phyloP scores from a whole-genome alignment of 108 stramenopile genomes.

The Halocafeteria seosinensis region DNA sequence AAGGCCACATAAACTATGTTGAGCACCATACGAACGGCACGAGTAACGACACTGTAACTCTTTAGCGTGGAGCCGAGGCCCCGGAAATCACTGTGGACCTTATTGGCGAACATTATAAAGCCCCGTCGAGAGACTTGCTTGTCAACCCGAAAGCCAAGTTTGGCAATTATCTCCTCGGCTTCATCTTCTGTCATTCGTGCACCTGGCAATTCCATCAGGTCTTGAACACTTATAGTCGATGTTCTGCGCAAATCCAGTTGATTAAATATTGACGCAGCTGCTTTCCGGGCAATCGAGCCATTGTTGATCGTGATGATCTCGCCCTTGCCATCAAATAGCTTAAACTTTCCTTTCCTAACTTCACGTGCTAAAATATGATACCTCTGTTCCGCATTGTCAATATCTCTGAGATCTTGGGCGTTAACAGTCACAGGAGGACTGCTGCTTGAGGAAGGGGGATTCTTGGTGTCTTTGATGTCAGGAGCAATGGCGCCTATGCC shows the following conservation, averaged over 20 bases:
- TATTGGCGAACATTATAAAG: background rate
- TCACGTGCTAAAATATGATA: background rate
- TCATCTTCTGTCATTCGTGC: background rate
- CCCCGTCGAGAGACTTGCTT: background rate
- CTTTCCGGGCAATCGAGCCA: background rate
- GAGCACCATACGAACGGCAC: background rate
- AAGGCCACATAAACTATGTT: background rate
- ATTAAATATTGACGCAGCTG: background rate
- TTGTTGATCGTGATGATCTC: background rate
- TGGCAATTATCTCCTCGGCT: background rate
- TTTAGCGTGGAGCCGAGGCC: background rate
- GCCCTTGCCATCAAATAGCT: background rate
- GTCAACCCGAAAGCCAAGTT: background rate
- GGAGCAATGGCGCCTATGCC: no score
- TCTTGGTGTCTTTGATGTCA: no score
- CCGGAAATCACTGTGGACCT: background rate
- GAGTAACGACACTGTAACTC: background rate
- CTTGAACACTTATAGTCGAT: background rate
- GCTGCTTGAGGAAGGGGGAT: no score
- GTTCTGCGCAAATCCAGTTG: background rate
- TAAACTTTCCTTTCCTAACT: background rate
- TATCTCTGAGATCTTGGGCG: background rate
- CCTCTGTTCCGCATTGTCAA: background rate
- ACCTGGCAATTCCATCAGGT: background rate
- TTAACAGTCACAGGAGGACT: background rate